Evolutionary conservation across 2,329 filamentous ascomycete genomes (phyloP).

Genomic region (Scedosporium aurantiacum): DNA sequence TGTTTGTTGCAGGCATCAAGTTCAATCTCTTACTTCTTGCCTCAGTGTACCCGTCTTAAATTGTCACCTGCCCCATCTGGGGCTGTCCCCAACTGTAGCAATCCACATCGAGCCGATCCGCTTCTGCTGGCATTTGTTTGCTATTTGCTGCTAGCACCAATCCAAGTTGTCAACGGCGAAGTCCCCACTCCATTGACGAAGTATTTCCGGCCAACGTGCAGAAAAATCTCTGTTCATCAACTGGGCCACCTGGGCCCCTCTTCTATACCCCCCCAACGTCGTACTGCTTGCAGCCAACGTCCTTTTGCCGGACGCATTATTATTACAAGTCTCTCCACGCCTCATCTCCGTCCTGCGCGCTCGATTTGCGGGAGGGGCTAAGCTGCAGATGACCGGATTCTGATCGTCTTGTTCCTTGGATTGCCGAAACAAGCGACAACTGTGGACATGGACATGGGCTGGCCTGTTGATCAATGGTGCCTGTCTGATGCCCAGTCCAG

Average conservation of each 20-base stretch:
- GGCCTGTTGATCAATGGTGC: neutral
- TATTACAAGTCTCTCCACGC: neutral
- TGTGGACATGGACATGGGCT: neutral
- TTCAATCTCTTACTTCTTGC: too few species aligned
- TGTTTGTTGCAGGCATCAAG: too few species aligned
- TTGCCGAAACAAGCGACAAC: neutral
- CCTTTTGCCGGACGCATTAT: neutral
- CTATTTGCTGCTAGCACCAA: neutral
- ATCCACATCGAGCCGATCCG: neutral
- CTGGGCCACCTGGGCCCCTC: neutral
- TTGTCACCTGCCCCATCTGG: neutral
- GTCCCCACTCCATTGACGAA: neutral
- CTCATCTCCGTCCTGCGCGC: neutral
- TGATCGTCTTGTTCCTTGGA: neutral
- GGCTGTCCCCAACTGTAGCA: neutral
- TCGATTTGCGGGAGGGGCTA: neutral
- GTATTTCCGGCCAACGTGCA: neutral
- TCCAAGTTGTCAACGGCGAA: neutral
- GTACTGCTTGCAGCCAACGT: neutral
- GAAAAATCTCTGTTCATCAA: neutral
- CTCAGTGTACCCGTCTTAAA: neutral
- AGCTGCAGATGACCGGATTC: neutral
- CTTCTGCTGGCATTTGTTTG: neutral
- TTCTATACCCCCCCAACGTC: neutral
- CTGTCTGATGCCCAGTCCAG: neutral